Evolutionary conservation across 2,329 filamentous ascomycete species (phyloP).

Genomic region (Diplodia corticola): DNA sequence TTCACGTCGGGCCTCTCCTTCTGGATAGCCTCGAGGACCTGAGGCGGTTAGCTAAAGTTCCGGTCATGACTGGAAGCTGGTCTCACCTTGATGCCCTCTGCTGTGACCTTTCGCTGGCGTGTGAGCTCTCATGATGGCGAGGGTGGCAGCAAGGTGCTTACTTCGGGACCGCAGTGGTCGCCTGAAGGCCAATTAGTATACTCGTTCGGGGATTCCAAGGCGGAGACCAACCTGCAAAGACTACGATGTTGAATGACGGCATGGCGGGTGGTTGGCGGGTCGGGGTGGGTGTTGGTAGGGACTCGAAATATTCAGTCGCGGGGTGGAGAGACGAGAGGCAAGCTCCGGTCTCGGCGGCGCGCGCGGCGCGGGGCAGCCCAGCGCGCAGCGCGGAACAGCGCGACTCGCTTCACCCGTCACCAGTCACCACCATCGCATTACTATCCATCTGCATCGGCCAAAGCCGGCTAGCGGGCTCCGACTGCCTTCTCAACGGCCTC

Average conservation of each 20-base stretch:
- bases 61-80: not conserved
- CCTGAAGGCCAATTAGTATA: conserved; percentile 34
- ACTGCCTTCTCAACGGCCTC: not conserved
- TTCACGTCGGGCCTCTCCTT: conserved; percentile 68
- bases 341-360: conserved; percentile 18
- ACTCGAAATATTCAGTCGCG: conserved; percentile 20
- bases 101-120: conserved; percentile 64
- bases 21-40: conserved; percentile 81
- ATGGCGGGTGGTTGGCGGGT: conserved; percentile 27
- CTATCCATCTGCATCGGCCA: not conserved
- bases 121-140: conserved; percentile 25
- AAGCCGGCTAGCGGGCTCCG: not conserved
- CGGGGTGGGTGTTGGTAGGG: not conserved
- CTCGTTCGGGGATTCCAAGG: not conserved
- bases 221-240: conserved; percentile 39
- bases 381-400: not conserved
- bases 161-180: conserved; percentile 46
- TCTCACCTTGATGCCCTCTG: conserved; percentile 79
- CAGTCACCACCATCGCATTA: not conserved
- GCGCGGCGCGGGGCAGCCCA: conserved; percentile 10
- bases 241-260: conserved; percentile 45
- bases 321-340: conserved; percentile 14
- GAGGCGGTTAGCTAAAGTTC: conserved; percentile 14
- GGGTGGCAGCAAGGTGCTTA: conserved; percentile 28
- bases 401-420: conserved; percentile 5